These are phyloP conservation scores for Aspergillus fumigatiaffinis DNA, from an alignment of 2,329 filamentous ascomycete genomes.

Conservation along the genomic window DNA sequence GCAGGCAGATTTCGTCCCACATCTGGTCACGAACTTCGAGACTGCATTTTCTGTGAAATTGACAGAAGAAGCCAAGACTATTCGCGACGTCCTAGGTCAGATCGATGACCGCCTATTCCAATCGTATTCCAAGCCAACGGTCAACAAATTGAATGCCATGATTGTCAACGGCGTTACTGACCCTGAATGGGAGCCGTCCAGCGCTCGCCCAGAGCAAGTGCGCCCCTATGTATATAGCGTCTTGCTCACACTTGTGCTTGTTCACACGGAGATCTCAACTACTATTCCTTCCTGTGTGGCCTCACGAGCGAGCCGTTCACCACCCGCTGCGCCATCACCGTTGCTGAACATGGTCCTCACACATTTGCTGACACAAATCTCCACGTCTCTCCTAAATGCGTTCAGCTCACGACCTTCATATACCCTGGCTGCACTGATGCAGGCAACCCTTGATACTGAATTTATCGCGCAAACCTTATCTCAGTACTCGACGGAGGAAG, in stretches of 20 bases:
- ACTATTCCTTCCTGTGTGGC: conserved; percentile 66
- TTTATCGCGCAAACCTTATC: conserved; percentile 92
- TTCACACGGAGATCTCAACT: conserved; percentile 85
- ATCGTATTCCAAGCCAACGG: conserved; percentile 78
- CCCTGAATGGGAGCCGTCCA: conserved; percentile 65
- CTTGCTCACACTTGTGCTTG: conserved; percentile 78
- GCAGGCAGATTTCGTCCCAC: conserved; percentile 75
- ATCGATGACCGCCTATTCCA: conserved; percentile 90
- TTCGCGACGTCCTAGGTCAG: conserved; percentile 83
- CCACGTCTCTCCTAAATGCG: conserved; percentile 72
- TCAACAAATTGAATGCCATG: conserved; percentile 63
- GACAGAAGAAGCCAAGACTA: conserved; percentile 87
- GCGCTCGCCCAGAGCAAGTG: conserved; percentile 64
- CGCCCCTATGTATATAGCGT: conserved; percentile 86
- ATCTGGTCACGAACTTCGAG: conserved; percentile 88
- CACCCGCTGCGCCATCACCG: conserved; percentile 58
- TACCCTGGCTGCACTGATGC: conserved; percentile 79
- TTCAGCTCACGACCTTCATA: conserved; percentile 68
- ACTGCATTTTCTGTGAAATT: conserved; percentile 90
- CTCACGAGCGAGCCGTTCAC: conserved; percentile 69
- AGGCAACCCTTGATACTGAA: conserved; percentile 94
- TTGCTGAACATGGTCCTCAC: conserved; percentile 79
- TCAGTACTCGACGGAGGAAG: conserved; percentile 81
- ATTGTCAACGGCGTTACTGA: conserved; percentile 70
- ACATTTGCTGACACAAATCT: conserved; percentile 79